Evolutionary conservation across 257 asterid genomes (phyloP).

Genomic region (Solanum sitiens): DNA sequence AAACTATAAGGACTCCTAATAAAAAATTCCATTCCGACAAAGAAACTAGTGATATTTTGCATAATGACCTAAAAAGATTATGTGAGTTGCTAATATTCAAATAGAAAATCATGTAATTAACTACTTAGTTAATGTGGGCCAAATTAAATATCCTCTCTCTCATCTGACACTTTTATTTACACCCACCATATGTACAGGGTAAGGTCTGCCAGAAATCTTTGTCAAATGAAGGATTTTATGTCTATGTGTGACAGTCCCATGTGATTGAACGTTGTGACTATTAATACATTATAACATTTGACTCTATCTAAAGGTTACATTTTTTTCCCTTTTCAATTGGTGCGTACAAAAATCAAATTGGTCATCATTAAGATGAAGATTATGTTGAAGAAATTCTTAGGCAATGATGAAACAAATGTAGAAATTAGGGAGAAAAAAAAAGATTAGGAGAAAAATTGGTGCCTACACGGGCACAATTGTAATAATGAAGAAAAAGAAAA

Average conservation of each 20-base stretch:
- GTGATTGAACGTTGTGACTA: not conserved
- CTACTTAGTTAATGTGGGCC: not conserved
- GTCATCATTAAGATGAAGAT: not conserved
- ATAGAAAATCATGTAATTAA: not conserved
- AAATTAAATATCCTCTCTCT: not conserved
- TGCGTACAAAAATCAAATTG: not conserved
- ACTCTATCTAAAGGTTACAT: not conserved
- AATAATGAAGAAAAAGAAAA: not conserved
- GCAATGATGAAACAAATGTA: slow-evolving; percentile 8
- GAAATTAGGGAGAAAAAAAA: not conserved
- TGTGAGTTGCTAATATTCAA: not conserved
- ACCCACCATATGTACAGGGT: not conserved
- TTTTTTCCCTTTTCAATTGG: not conserved
- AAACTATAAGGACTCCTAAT: not conserved
- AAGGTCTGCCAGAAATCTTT: not conserved
- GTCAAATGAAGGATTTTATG: not conserved
- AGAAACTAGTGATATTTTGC: not conserved
- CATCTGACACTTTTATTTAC: not conserved
- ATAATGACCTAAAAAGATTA: not conserved
- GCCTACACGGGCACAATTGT: not conserved
- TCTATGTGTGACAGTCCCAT: not conserved
- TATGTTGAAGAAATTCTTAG: not conserved
- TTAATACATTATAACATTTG: not conserved
- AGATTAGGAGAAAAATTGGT: not conserved
- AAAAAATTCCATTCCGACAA: not conserved